Evolutionary conservation across 257 asterid species (phyloP).

Genomic region (Solanum boliviense): DNA sequence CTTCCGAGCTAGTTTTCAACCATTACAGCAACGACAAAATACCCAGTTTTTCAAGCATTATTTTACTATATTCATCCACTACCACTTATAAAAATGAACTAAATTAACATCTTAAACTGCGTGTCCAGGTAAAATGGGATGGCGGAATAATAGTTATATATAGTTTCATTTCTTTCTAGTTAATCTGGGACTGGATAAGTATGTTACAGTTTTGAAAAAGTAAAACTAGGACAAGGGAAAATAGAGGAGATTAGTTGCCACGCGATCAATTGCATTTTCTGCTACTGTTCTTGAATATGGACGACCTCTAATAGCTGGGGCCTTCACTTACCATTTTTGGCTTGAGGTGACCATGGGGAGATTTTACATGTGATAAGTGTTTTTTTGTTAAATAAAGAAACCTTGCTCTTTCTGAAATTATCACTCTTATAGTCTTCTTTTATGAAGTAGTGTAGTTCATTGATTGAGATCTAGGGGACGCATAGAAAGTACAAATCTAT

Average conservation of each 20-base stretch:
- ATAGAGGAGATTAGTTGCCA: not conserved
- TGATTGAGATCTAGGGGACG: not conserved
- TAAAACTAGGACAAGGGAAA: not conserved
- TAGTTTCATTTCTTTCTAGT: not conserved
- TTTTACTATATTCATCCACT: not conserved
- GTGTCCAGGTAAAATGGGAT: not conserved
- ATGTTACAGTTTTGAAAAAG: not conserved
- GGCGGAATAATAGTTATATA: not conserved
- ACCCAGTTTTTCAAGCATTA: not conserved
- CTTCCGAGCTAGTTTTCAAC: not conserved
- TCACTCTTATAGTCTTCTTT: not conserved
- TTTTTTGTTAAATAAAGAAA: not conserved
- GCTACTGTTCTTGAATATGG: not conserved
- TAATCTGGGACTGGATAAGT: not conserved
- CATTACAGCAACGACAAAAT: not conserved
- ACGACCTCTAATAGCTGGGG: not conserved
- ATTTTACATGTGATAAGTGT: not conserved
- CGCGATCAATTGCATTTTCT: not conserved
- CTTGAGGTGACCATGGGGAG: not conserved
- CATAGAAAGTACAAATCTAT: not conserved
- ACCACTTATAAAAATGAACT: not conserved
- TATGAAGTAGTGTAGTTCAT: not conserved
- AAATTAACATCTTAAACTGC: not conserved
- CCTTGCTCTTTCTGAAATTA: not conserved
- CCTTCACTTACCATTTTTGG: not conserved